Evolutionary conservation across 345 rosid genomes (phyloP), one percentile per base, ranked within the genome.

Genomic region (Camelina hispida): DNA sequence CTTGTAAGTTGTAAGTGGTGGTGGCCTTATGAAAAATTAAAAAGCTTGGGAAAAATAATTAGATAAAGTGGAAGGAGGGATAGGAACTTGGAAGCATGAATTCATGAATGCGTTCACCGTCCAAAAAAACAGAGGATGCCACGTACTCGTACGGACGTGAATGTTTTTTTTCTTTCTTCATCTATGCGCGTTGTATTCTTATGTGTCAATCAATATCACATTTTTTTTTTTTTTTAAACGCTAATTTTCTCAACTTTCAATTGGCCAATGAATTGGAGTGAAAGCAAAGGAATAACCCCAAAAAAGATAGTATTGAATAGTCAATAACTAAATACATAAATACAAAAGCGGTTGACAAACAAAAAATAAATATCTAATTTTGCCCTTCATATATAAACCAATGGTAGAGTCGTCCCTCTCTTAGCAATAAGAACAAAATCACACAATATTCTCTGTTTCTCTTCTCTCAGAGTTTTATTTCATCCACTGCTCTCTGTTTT

Each of bases 141-240:
- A 77, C 80, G 80, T 71, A 17, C 3, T 50, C 46, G 76, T 77
- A 70, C 80, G 80, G 80, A 71, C 72, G 40, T 38, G 15, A 71
- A 64, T 64, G 72, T 69, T 43, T 68, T 13, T 13, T 34, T 34
- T 34, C 37, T 34, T 8, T 6, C 7, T 6, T 43, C 43, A 57
- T 66, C 73, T 75, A 62, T 66, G 28, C 78, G 67, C 53, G 54
- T 67, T 68, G 68, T 75, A 25, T 6, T 34, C 37, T 25, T 25
- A 25, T 58, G 6, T 59, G 73, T 59, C 55, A 75, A 37, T 59
- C 55, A 75, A 37, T 25, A 13, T 66, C 28, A 28, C 30, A 4
- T 4, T 28, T 28, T 28, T 44, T 10, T 74, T 9, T 64, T 22
- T 18, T 35, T 18, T 34, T 11, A 18, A 13, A 35, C 48, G 50